These are phyloP conservation scores for Yueomyces sp. DNA, from an alignment of 1,139 yeast genomes.

Conservation along the genomic window DNA sequence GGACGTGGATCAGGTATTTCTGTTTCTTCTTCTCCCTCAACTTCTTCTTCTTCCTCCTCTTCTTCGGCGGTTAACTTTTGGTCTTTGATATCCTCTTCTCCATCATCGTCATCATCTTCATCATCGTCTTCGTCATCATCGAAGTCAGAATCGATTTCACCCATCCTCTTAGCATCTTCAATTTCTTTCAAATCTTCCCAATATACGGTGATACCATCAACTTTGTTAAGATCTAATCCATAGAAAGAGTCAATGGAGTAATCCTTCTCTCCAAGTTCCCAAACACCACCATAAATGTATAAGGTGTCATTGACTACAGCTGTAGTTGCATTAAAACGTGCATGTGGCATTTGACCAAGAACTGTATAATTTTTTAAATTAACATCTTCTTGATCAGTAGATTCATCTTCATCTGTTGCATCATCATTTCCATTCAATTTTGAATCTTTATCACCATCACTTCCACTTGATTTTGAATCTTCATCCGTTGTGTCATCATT, in stretches of 20 bases:
- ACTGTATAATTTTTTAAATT: slow-evolving; percentile 39
- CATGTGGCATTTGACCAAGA: slow-evolving; percentile 62
- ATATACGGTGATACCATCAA: slow-evolving; percentile 77
- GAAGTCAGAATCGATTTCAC: slow-evolving; percentile 48
- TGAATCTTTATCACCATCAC: slow-evolving; percentile 16
- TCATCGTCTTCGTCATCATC: slow-evolving; percentile 59
- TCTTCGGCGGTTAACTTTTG: slow-evolving; percentile 41
- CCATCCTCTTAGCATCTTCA: slow-evolving; percentile 40
- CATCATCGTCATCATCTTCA: slow-evolving; percentile 43
- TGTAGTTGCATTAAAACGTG: slow-evolving; percentile 76
- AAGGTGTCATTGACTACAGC: slow-evolving; percentile 77
- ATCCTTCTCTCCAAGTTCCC: slow-evolving; percentile 81
- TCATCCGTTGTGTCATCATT: slow-evolving; percentile 45
- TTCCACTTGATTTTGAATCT: slow-evolving; percentile 31
- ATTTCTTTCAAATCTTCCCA: slow-evolving; percentile 78
- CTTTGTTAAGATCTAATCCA: slow-evolving; percentile 69
- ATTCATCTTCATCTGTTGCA: slow-evolving; percentile 22
- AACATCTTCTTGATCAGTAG: slow-evolving; percentile 27
- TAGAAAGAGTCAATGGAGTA: slow-evolving; percentile 76
- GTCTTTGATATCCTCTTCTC: slow-evolving; percentile 36
- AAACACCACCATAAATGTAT: slow-evolving; percentile 85
- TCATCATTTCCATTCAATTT: slow-evolving; percentile 20
- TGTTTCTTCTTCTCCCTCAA: slow-evolving; percentile 38
- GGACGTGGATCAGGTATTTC: slow-evolving; percentile 87
- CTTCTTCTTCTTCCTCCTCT: slow-evolving; percentile 50